Base-by-base conservation (phyloP, 176 grass and related monocot genomes). In the Sorghum bicolor region DNA sequence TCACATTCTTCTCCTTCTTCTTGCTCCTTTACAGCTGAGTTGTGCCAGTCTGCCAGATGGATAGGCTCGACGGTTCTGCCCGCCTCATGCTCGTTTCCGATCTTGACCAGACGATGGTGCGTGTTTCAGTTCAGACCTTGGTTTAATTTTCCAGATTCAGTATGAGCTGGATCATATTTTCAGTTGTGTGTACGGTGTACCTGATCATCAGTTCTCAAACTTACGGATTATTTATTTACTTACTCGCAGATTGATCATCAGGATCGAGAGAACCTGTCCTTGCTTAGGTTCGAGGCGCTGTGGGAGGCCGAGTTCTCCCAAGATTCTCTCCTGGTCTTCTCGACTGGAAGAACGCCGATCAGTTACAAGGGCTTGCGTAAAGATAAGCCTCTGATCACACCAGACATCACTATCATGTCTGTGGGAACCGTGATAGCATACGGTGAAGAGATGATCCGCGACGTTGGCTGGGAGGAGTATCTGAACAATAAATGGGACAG, bases 381-480 rank as follows among this genome's bases (percentile, higher is more conserved):
- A 58, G 89, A 90, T 30, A 98, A 98, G 47, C 96, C 96, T 47
- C 47, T 98, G 67, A 63, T 98, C 50, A 93, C 90, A 5, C 96
- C 96, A 0, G 96, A 98, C 76, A 92, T 98, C 74, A 95, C 93
- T 22, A 94, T 98, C 70, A 95, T 93, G 91, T 98, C 96, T 28
- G 96, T 98, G 6, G 96, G 96, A 19, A 98, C 93, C 24, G 93
- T 95, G 85, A 95, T 98, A 74, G 78, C 93, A 13, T 98, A 95
- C 14, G 96, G 96, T 14, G 91, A 95, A 58, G 77, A 90, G 8
- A 98, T 98, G 96, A 88, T 93, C 62, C 85, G 88, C 80, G 96
- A 98, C 78, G 83, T 87, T 71, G 91, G 77, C 3, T 94, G 96
- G 96, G 93, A 88, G 2, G 45, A 92, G 64, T 64, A 88, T 74